Percentiles rank a stretch among this genome's conserved stretches.
phyloP scores from a whole-genome alignment of 1,139 yeast species.

The Taphrina pruni region DNA sequence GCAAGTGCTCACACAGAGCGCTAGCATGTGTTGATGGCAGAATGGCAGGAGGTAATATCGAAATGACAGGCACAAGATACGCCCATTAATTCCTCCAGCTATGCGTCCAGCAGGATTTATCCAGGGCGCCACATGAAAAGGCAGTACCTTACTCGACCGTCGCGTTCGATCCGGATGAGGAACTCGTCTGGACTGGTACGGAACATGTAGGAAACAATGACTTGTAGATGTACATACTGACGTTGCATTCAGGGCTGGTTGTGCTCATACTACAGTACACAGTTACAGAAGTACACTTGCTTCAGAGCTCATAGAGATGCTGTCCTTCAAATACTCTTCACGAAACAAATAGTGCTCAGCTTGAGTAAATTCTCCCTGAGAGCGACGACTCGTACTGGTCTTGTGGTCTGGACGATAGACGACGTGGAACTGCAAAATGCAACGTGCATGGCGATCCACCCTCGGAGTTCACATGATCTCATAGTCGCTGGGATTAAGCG shows the following conservation, averaged over 20 bases:
- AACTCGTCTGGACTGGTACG: constrained; percentile 88
- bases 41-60: constrained; percentile 31
- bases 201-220: constrained; percentile 48
- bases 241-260: constrained; percentile 55
- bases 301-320: constrained; percentile 51
- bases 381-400: constrained; percentile 53
- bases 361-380: constrained; percentile 51
- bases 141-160: constrained; percentile 49
- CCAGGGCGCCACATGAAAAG: constrained; percentile 14
- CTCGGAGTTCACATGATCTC: constrained; percentile 54
- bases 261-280: constrained; percentile 57
- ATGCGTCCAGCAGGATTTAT: constrained; percentile 21
- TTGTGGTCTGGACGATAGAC: constrained; percentile 48
- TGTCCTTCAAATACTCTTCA: constrained; percentile 50
- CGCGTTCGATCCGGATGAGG: constrained; percentile 71
- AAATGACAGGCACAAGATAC: too few relatives aligned
- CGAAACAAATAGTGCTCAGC: constrained; percentile 52
- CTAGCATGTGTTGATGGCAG: constrained; percentile 15
- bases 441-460: constrained; percentile 50
- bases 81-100: neutral
- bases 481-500: constrained; percentile 59
- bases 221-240: neutral
- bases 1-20: constrained; percentile 1
- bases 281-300: constrained; percentile 56
- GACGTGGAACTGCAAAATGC: constrained; percentile 50